Evolutionary conservation across 2,329 filamentous ascomycete species (phyloP).

Genomic region (Calycina herbarum): DNA sequence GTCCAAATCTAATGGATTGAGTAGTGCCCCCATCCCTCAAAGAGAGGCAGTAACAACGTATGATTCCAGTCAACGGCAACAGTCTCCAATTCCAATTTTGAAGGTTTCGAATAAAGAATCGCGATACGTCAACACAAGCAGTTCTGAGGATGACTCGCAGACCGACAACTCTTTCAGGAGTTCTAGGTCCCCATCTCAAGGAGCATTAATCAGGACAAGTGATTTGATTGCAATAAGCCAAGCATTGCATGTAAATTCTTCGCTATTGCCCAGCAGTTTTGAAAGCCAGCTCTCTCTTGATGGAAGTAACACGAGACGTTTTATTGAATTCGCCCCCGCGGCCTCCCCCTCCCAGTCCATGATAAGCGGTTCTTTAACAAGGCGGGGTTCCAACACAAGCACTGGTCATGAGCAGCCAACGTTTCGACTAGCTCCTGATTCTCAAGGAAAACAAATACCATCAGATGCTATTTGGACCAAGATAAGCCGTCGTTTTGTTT

Average conservation of each 20-base stretch:
- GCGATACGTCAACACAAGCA: conserved; percentile 22
- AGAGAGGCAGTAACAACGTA: conserved; percentile 6
- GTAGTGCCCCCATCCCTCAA: not conserved
- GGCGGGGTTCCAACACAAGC: conserved; percentile 20
- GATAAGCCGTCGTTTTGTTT: conserved; percentile 55
- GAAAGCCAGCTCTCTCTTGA: conserved; percentile 25
- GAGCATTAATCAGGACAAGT: conserved; percentile 29
- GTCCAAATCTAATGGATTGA: not conserved
- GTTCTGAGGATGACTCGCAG: conserved; percentile 26
- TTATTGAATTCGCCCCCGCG: conserved; percentile 24
- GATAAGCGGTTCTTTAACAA: conserved; percentile 10
- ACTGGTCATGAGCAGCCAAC: conserved; percentile 15
- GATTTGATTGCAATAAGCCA: conserved; percentile 26
- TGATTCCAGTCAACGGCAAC: conserved; percentile 10
- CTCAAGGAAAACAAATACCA: conserved; percentile 56
- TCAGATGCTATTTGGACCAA: conserved; percentile 60
- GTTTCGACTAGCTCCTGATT: conserved; percentile 52
- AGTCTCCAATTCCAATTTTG: conserved; percentile 20
- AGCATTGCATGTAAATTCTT: conserved; percentile 23
- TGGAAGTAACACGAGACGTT: conserved; percentile 22
- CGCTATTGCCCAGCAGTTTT: conserved; percentile 25
- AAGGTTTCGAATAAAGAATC: conserved; percentile 23
- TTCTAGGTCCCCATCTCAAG: conserved; percentile 19
- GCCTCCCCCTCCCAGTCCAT: conserved; percentile 25
- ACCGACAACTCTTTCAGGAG: conserved; percentile 15